phyloP scores from a whole-genome alignment of 140 eudicot species.

The Bidens hawaiensis region DNA sequence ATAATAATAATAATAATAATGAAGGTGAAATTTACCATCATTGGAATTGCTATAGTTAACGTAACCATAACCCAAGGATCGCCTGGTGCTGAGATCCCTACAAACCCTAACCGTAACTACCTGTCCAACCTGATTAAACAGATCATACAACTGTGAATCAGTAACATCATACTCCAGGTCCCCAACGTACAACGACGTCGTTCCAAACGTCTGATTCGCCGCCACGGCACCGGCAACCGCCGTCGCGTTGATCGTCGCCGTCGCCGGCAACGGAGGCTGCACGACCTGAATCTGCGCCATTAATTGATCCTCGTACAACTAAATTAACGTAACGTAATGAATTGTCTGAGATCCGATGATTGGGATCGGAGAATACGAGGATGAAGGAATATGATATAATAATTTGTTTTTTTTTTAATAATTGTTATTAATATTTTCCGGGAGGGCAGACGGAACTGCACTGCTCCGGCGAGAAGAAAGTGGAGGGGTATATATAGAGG shows the following conservation, averaged over 20 bases:
- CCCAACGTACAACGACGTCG: background rate
- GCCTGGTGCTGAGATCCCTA: slow-evolving; percentile 45
- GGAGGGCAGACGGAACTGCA: slow-evolving; percentile 72
- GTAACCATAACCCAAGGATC: slow-evolving; percentile 68
- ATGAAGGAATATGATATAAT: too few relatives aligned
- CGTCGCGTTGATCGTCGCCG: background rate
- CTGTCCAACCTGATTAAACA: slow-evolving; percentile 68
- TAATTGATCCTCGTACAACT: too few relatives aligned
- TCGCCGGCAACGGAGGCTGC: background rate
- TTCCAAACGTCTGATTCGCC: background rate
- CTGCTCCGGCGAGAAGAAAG: slow-evolving; percentile 35
- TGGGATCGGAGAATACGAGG: too few relatives aligned
- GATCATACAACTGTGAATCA: slow-evolving; percentile 50
- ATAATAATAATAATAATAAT: too few relatives aligned
- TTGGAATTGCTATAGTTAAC: slow-evolving; percentile 51
- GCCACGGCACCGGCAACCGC: slow-evolving; percentile 23
- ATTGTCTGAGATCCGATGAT: too few relatives aligned
- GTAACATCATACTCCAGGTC: background rate
- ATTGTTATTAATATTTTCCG: slow-evolving; percentile 19
- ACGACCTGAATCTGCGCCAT: background rate
- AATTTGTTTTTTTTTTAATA: background rate
- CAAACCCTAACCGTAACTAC: slow-evolving; percentile 76
- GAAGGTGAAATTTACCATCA: slow-evolving; percentile 41
- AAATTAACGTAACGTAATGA: too few relatives aligned
- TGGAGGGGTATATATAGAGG: slow-evolving; percentile 11